A percentile compares a stretch with the other conserved stretches of the same genome.
These are phyloP conservation scores for Fusarium circinatum DNA, from an alignment of 2,329 filamentous ascomycete genomes.

Conservation along the genomic window DNA sequence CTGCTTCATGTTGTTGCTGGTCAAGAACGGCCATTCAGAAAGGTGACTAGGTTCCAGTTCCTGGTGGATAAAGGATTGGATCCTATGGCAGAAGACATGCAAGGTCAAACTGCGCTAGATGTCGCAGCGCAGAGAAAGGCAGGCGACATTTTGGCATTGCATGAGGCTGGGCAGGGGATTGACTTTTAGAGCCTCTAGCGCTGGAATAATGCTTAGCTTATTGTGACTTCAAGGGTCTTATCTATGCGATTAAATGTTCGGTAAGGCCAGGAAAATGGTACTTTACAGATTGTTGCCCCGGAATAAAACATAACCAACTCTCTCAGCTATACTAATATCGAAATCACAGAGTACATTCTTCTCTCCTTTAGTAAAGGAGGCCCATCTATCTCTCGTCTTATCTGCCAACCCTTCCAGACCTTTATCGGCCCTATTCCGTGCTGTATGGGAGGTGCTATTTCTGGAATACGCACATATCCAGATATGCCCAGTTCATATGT, in stretches of 20 bases:
- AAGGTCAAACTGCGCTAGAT: neutral
- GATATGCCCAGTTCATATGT: fast-evolving
- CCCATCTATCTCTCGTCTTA: neutral
- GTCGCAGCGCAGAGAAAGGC: fast-evolving
- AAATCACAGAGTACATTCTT: fast-evolving
- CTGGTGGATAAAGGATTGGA: neutral
- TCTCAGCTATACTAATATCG: fast-evolving
- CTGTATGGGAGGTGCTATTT: neutral
- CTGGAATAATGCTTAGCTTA: fast-evolving
- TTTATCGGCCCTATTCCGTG: neutral
- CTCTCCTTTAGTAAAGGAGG: neutral
- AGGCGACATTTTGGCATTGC: too few relatives aligned
- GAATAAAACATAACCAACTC: fast-evolving
- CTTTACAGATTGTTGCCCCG: fast-evolving
- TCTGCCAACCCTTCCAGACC: neutral
- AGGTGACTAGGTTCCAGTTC: fast-evolving
- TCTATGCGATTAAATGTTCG: fast-evolving
- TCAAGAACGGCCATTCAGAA: fast-evolving
- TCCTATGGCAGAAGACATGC: too few relatives aligned
- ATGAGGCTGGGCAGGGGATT: neutral
- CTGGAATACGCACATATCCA: neutral
- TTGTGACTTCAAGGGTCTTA: fast-evolving
- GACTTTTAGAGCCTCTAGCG: neutral
- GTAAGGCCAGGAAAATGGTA: fast-evolving
- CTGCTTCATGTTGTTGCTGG: neutral